Conservation (phyloP, 2,329 filamentous ascomycete species). For the Phoma sp. region DNA sequence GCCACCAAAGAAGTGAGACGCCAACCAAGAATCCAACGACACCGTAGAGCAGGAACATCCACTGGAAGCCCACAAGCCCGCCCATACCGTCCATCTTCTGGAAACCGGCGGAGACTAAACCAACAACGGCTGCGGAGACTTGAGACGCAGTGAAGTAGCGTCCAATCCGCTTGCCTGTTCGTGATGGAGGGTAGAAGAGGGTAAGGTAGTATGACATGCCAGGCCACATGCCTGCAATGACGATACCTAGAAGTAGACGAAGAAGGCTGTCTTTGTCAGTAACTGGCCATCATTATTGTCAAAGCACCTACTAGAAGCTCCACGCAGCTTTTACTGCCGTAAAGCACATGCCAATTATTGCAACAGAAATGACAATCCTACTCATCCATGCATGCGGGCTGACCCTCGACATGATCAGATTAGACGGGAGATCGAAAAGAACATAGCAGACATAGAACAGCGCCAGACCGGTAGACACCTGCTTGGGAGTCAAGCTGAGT, state of each 20-base stretch:
- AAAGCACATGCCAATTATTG: constrained; percentile 83
- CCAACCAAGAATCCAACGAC: constrained; percentile 76
- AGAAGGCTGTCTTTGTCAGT: constrained; percentile 62
- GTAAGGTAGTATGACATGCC: constrained; percentile 94
- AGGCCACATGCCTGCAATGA: constrained; percentile 94
- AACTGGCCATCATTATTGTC: not conserved
- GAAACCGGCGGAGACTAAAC: constrained; percentile 88
- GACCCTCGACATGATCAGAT: constrained; percentile 84
- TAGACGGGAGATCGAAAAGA: constrained; percentile 86
- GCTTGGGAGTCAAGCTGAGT: constrained; percentile 73
- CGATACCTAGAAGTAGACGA: constrained; percentile 82
- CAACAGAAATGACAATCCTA: constrained; percentile 86
- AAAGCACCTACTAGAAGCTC: constrained; percentile 75
- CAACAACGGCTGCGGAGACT: constrained; percentile 86
- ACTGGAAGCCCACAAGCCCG: constrained; percentile 82
- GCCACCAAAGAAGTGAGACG: constrained; percentile 82
- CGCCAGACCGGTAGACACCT: constrained; percentile 83
- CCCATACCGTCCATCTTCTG: constrained; percentile 84
- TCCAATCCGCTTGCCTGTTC: constrained; percentile 86
- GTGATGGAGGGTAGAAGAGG: constrained; percentile 86
- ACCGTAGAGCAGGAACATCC: constrained; percentile 93
- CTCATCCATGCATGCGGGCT: constrained; percentile 92
- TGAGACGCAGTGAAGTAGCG: constrained; percentile 90
- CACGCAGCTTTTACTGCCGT: constrained; percentile 81
- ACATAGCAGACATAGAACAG: constrained; percentile 95